Percentiles rank a stretch among this genome's conserved stretches.
Evolutionary conservation across 2,329 filamentous ascomycete species (phyloP).

Genomic region (Fusarium luffae): DNA sequence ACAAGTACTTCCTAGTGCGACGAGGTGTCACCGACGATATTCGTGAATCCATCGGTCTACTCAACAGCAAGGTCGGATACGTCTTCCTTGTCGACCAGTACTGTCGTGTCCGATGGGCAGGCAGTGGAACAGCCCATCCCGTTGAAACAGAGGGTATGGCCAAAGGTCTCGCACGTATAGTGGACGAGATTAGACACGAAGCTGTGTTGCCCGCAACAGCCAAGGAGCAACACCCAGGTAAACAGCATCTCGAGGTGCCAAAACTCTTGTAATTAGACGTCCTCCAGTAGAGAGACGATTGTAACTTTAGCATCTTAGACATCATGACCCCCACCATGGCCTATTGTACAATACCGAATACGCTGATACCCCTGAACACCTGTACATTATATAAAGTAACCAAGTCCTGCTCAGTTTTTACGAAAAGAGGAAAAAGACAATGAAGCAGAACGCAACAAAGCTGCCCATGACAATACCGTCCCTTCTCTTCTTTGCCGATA

Average conservation of each 20-base stretch:
- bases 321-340: conserved; percentile 41
- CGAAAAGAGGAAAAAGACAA: conserved; percentile 85
- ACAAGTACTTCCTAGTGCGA: conserved; percentile 70
- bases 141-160: conserved; percentile 75
- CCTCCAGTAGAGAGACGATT: conserved; percentile 30
- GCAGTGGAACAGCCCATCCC: conserved; percentile 75
- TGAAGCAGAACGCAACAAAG: conserved; percentile 92
- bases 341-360: conserved; percentile 50
- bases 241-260: conserved; percentile 46
- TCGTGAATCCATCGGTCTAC: conserved; percentile 71
- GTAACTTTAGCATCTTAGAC: conserved; percentile 42
- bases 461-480: conserved; percentile 93
- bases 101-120: conserved; percentile 94
- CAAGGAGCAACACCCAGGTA: conserved; percentile 49
- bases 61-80: conserved; percentile 94
- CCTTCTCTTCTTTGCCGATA: conserved; percentile 92
- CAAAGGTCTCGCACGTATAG: conserved; percentile 70
- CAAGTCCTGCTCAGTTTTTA: conserved; percentile 32
- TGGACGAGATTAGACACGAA: conserved; percentile 65
- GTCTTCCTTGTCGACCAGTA: conserved; percentile 89
- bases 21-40: conserved; percentile 70
- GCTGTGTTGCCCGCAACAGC: conserved; percentile 49
- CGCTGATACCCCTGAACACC: conserved; percentile 55
- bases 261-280: conserved; percentile 43
- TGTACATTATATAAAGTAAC: conserved; percentile 37